Evolutionary conservation across 305 asterid species (phyloP).

Genomic region (Plantago coronopus): DNA sequence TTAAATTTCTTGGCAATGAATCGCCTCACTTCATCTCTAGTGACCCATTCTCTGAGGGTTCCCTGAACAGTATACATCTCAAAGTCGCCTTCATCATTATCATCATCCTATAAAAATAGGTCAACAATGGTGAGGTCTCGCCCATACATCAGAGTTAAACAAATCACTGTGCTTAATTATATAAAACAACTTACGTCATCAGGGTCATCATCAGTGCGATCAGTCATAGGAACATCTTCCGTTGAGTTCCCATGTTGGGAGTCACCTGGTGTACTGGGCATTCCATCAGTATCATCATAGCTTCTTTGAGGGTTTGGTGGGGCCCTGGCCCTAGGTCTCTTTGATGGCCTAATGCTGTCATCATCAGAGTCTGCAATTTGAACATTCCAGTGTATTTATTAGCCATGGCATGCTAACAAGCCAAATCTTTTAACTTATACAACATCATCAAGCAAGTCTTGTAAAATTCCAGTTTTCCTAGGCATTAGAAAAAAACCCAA

Average conservation of each 20-base stretch:
- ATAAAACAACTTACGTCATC: slow-evolving; percentile 48
- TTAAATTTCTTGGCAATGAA: slow-evolving; percentile 89
- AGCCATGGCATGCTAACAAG: background rate
- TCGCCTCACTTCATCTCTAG: slow-evolving; percentile 94
- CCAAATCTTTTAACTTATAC: too few relatives aligned
- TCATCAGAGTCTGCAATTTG: slow-evolving; percentile 77
- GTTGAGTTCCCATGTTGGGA: slow-evolving; percentile 55
- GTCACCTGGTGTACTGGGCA: slow-evolving; percentile 80
- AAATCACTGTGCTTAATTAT: background rate
- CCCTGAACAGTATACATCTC: slow-evolving; percentile 90
- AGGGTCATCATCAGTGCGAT: slow-evolving; percentile 74
- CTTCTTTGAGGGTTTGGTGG: slow-evolving; percentile 52
- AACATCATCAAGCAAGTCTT: too few relatives aligned
- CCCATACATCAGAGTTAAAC: slow-evolving; percentile 1
- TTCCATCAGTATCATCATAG: slow-evolving; percentile 69
- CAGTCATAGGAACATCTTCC: slow-evolving; percentile 85
- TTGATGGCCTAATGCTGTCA: slow-evolving; percentile 72
- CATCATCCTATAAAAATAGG: slow-evolving; percentile 58
- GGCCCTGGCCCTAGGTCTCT: slow-evolving; percentile 68
- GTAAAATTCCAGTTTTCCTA: too few relatives aligned
- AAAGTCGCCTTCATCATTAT: slow-evolving; percentile 74
- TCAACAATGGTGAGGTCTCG: slow-evolving; percentile 14
- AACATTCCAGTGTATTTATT: slow-evolving; percentile 10
- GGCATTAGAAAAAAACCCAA: too few relatives aligned
- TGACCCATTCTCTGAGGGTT: slow-evolving; percentile 90